Conservation (phyloP, 2,329 filamentous ascomycete genomes). For the Hysterium pulicare region DNA sequence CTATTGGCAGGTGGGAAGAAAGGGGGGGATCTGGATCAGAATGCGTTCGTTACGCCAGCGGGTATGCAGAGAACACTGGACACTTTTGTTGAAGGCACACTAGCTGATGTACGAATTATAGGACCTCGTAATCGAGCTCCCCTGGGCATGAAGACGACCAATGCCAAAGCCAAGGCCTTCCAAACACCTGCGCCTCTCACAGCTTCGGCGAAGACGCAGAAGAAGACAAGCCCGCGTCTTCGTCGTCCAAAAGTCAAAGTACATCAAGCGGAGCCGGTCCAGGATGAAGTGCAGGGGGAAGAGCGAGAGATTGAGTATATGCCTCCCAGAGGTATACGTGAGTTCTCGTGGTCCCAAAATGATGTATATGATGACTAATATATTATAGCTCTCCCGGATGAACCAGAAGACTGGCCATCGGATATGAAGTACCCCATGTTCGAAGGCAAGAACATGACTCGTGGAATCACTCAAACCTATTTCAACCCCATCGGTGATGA, state of each 20-base stretch:
- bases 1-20: constrained; percentile 51
- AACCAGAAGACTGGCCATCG: constrained; percentile 65
- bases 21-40: constrained; percentile 52
- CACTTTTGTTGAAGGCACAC: no score
- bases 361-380: background rate
- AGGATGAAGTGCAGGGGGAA: constrained; percentile 50
- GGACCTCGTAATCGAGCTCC: constrained; percentile 71
- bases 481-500: constrained; percentile 61
- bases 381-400: constrained; percentile 57
- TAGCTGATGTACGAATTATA: constrained; percentile 26
- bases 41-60: constrained; percentile 73
- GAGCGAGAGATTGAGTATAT: constrained; percentile 87
- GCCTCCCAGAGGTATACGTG: constrained; percentile 61
- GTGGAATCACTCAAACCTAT: constrained; percentile 51
- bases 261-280: constrained; percentile 54
- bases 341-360: background rate
- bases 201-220: constrained; percentile 58
- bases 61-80: constrained; percentile 51
- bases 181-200: constrained; percentile 64
- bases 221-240: constrained; percentile 61
- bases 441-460: constrained; percentile 50
- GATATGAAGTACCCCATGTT: constrained; percentile 52
- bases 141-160: constrained; percentile 92
- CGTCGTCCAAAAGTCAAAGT: constrained; percentile 57
- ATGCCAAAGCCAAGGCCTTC: constrained; percentile 72